Conservation (phyloP, 2,329 filamentous ascomycete genomes). For the Diplodia mutila region DNA sequence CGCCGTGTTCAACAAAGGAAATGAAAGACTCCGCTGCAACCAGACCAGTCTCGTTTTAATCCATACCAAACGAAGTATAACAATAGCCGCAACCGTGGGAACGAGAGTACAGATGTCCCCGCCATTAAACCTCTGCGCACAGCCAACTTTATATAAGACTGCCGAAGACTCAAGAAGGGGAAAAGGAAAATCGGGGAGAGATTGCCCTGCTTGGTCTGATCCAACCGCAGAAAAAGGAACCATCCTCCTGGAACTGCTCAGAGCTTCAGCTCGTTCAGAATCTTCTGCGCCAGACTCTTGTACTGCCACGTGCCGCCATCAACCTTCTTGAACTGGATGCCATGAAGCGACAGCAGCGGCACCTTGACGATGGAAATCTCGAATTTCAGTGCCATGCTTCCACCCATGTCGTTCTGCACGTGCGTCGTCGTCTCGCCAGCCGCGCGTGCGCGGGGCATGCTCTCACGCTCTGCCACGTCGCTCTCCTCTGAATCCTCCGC, state of each 20-base stretch:
- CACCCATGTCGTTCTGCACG: slow-evolving; percentile 86
- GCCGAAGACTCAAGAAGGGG: not conserved
- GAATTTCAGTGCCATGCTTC: slow-evolving; percentile 82
- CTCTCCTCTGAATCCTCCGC: slow-evolving; percentile 86
- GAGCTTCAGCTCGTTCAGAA: slow-evolving; percentile 81
- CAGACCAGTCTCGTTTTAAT: slow-evolving; percentile 18
- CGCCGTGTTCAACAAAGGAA: not conserved
- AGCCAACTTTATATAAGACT: not conserved
- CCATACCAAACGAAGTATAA: slow-evolving; percentile 7
- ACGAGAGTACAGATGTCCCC: slow-evolving; percentile 16
- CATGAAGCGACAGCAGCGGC: slow-evolving; percentile 86
- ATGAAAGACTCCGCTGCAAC: not conserved
- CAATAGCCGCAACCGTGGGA: slow-evolving; percentile 11
- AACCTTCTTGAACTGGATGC: slow-evolving; percentile 97
- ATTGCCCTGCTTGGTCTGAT: not conserved
- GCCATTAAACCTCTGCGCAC: slow-evolving; percentile 12
- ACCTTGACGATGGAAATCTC: slow-evolving; percentile 99
- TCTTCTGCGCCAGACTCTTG: slow-evolving; percentile 97
- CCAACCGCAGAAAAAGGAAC: not conserved
- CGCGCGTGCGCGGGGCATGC: slow-evolving; percentile 45
- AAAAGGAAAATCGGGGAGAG: slow-evolving; percentile 10
- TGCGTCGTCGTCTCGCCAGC: slow-evolving; percentile 90
- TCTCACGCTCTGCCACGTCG: slow-evolving; percentile 58
- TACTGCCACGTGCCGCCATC: slow-evolving; percentile 97
- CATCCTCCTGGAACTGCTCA: slow-evolving; percentile 46